Evolutionary conservation across 306 rosid genomes (phyloP), one percentile per base, ranked within the genome.

Genomic region (Oxytropis ochrocephala): DNA sequence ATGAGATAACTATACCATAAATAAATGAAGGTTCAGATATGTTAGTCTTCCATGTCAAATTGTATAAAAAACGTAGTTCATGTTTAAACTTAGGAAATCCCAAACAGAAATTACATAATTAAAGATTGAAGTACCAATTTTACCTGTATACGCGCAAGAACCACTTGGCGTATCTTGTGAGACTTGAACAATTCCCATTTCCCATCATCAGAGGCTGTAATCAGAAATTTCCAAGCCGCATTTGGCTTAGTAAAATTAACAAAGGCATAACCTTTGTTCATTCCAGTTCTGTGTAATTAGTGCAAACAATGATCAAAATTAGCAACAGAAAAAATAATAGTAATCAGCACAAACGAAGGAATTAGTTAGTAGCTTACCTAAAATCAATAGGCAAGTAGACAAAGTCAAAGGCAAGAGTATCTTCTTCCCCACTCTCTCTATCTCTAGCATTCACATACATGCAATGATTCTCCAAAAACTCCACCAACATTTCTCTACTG

Each of bases 261-360:
- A 63, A 88, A 90, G 0, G 90, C 97, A 12, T 90, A 90, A 0
- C 97, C 97, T 8, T 86, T 86, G 63, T 90, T 88, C 42, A 84
- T 2, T 0, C 81, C 77, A 0, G 49, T 81, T 0, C 96, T 89
- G 85, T 72, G 8, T 35, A 32, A 32, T 30, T 54, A 50, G 3
- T 9, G 9, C 17, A 9, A 32, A 13, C 4, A 5, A 32, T 30
- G 0, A 14, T 4, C 44, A 55, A 7, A 30, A 7, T 14, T 13
- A 57, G 42, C 14, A 0, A 51, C 33, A 38, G 9, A 1, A 6
- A 5, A 33, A 5, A 33, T 5, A 5, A 33, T 5, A 33, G 8
- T 1, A 0, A 5, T 5, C 6, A 33, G 8, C 0, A 60, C 1
- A 36, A 0, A 3, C 3, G 43, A 11, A 19, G 1, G 7, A 2